Evolutionary conservation across 768 basidiomycete species (phyloP), one percentile per base, ranked within the genome.

Genomic region (Gelatoporia subvermispora): DNA sequence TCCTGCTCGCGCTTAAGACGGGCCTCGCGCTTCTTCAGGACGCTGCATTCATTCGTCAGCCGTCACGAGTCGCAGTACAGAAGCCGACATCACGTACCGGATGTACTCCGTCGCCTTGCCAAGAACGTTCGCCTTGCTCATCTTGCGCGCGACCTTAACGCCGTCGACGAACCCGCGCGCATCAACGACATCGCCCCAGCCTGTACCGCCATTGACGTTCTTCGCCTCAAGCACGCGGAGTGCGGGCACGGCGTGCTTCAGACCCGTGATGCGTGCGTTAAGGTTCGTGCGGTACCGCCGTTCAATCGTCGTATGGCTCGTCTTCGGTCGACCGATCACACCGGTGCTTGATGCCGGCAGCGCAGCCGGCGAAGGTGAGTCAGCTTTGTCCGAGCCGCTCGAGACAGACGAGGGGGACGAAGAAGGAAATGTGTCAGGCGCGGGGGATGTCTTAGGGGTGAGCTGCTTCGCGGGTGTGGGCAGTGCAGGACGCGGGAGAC

Each of bases 91-190:
- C 8, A 60, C 72, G 52, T 50, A 84, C 76, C 72, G 68, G 53
- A 94, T 94, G 62, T 94, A 94, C 64, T 94, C 92, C 9, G 88
- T 87, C 0, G 90, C 90, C 53, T 93, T 94, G 31, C 86, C 89
- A 9, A 94, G 76, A 4, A 94, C 88, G 49, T 89, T 91, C 2
- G 90, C 90, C 61, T 94, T 94, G 67, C 85, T 88, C 64, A 88
- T 88, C 68, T 93, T 94, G 50, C 90, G 76, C 8, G 92, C 92
- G 9, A 92, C 85, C 64, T 87, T 88, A 61, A 94, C 88, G n/a
- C 92, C 92, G 58, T 94, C 92, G 2, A 93, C 85, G 55, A 85
- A 92, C 3, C 92, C 92, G 3, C 89, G 77, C 34, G 84, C 81
- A 52, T 93, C 89, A n/a, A 88, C 79, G 2, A 78, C 69, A 56